Percentiles rank a stretch among this genome's conserved stretches.
These are phyloP conservation scores for Pseudocercospora musae DNA, from an alignment of 2,329 filamentous ascomycete genomes.

Conservation along the genomic window DNA sequence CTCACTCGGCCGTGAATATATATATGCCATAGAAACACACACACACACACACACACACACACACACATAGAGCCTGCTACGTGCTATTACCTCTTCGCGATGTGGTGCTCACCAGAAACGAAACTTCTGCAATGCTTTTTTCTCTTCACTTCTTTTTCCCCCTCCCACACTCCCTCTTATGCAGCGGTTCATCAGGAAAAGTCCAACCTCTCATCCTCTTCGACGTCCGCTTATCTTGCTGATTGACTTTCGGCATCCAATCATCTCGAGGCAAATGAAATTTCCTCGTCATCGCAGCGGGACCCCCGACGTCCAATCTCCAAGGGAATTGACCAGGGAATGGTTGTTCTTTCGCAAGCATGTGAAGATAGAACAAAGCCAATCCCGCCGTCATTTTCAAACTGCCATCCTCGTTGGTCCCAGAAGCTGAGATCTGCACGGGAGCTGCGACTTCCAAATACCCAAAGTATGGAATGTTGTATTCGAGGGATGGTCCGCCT, in stretches of 20 bases:
- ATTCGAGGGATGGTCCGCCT: slow-evolving; percentile 50
- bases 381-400: slow-evolving; percentile 65
- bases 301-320: slow-evolving; percentile 70
- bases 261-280: slow-evolving; percentile 67
- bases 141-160: slow-evolving; percentile 38
- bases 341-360: slow-evolving; percentile 62
- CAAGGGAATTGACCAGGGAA: slow-evolving; percentile 59
- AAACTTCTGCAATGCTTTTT: too few relatives aligned
- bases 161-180: slow-evolving; percentile 66
- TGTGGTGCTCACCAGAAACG: neutral
- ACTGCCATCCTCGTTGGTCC: slow-evolving; percentile 37
- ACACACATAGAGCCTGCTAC: slow-evolving; percentile 18
- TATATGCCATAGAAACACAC: neutral
- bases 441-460: slow-evolving; percentile 70
- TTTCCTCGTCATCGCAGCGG: slow-evolving; percentile 67
- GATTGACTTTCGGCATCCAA: slow-evolving; percentile 73
- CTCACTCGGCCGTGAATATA: neutral
- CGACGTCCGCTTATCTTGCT: slow-evolving; percentile 71
- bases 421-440: slow-evolving; percentile 46
- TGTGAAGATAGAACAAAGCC: slow-evolving; percentile 74
- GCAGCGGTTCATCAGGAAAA: slow-evolving; percentile 69
- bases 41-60: slow-evolving; percentile 7
- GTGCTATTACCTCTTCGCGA: slow-evolving; percentile 17
- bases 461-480: slow-evolving; percentile 74
- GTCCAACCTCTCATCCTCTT: slow-evolving; percentile 74